Conservation (phyloP, 352 stramenopile species). For the Globisporangium nunn region DNA sequence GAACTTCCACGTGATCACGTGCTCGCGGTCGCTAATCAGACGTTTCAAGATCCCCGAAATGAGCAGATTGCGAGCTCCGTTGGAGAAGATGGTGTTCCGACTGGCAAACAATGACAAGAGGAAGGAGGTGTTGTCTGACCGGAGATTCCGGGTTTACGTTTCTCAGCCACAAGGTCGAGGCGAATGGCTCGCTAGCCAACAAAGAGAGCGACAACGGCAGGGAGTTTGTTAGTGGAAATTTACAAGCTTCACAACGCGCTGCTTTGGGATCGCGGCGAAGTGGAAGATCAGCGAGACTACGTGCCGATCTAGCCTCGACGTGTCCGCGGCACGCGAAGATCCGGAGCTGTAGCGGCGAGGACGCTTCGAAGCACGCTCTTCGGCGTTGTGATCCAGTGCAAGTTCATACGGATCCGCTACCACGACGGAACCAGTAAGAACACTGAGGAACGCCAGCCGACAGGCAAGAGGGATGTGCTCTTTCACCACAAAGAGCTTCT, state of each 20-base stretch:
- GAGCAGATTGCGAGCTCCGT: no score
- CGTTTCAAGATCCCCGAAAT: no score
- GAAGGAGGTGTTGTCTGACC: no score
- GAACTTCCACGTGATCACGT: no score
- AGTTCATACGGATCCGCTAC: background rate
- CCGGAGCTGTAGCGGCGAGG: conserved; percentile 1
- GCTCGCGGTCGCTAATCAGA: no score
- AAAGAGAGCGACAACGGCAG: no score
- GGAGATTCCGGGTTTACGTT: no score
- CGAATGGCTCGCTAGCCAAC: no score
- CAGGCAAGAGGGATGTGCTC: conserved; percentile 5
- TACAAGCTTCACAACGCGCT: conserved; percentile 9
- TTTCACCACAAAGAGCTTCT: conserved; percentile 7
- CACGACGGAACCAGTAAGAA: background rate
- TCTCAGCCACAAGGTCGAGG: no score
- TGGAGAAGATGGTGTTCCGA: no score
- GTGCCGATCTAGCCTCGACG: conserved; percentile 9
- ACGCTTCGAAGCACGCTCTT: background rate
- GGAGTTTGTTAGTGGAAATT: conserved; percentile 2
- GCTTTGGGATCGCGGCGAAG: conserved; percentile 11
- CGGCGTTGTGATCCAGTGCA: background rate
- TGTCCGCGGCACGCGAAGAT: background rate
- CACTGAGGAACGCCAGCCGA: conserved; percentile 11
- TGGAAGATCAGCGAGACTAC: conserved; percentile 11
- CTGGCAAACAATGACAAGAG: no score